phyloP scores from a whole-genome alignment of 768 basidiomycete genomes.

The Tulasnella sp. region DNA sequence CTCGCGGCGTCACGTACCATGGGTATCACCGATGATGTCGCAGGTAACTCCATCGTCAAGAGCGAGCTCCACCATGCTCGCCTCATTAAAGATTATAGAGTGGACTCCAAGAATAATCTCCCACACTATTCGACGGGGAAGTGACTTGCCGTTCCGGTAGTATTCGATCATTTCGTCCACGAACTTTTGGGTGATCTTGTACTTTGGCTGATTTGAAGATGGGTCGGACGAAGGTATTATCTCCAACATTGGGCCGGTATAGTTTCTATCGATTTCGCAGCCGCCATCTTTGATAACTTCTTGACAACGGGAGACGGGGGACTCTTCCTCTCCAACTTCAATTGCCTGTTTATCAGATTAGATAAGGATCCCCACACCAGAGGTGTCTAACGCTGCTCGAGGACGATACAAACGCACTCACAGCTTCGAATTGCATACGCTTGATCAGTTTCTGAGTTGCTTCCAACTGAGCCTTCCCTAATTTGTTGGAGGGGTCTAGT shows the following conservation, averaged over 20 bases:
- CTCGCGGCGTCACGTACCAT: constrained; percentile 44
- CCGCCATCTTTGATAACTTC: constrained; percentile 78
- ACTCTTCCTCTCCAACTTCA: constrained; percentile 82
- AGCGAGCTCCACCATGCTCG: constrained; percentile 68
- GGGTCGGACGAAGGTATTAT: constrained; percentile 36
- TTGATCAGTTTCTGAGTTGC: constrained; percentile 87
- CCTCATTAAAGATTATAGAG: constrained; percentile 63
- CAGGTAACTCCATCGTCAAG: constrained; percentile 71
- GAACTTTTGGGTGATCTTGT: constrained; percentile 67
- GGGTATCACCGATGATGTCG: constrained; percentile 95
- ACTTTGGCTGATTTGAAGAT: constrained; percentile 44
- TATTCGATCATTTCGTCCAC: constrained; percentile 77
- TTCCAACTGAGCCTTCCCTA: constrained; percentile 69
- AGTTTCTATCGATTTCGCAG: constrained; percentile 67
- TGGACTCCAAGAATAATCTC: constrained; percentile 89
- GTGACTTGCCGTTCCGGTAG: constrained; percentile 92
- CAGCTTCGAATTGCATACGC: constrained; percentile 89
- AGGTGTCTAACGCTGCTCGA: not conserved
- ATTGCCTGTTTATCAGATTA: constrained; percentile 55
- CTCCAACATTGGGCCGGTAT: constrained; percentile 68
- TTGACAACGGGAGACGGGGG: constrained; percentile 60
- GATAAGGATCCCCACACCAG: not conserved
- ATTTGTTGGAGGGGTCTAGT: constrained; percentile 80
- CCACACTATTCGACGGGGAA: constrained; percentile 87
- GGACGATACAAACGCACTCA: constrained; percentile 26